phyloP scores from a whole-genome alignment of 371 early-diverging fungal species.

The Mortierella sp. region DNA sequence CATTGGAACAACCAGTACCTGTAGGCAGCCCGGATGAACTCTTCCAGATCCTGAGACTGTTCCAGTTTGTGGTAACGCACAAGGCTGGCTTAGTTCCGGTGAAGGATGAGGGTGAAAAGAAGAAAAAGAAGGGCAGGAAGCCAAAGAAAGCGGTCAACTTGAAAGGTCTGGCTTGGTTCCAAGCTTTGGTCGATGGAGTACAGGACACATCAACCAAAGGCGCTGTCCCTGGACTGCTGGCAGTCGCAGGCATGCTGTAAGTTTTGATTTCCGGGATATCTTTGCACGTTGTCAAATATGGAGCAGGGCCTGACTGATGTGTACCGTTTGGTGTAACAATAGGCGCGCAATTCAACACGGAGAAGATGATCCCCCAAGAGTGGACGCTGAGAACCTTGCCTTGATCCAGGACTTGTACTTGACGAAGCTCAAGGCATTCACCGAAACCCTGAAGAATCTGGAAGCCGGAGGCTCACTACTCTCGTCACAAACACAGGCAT shows the following conservation, averaged over 20 bases:
- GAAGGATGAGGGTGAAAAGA: constrained; percentile 26
- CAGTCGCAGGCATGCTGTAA: constrained; percentile 49
- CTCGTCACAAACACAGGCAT: constrained; percentile 23
- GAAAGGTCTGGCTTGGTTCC: constrained; percentile 33
- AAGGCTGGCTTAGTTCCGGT: constrained; percentile 33
- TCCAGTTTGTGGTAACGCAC: constrained; percentile 50
- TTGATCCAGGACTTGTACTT: constrained; percentile 47
- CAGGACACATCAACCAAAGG: constrained; percentile 25
- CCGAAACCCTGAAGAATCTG: not conserved
- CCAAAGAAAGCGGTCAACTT: constrained; percentile 25
- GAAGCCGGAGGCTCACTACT: constrained; percentile 7
- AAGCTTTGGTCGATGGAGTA: constrained; percentile 36
- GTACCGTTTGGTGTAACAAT: not conserved
- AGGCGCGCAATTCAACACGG: constrained; percentile 52
- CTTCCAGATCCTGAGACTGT: constrained; percentile 41
- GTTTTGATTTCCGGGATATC: not conserved
- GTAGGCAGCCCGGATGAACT: constrained; percentile 30
- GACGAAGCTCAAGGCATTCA: constrained; percentile 13
- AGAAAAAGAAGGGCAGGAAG: constrained; percentile 37
- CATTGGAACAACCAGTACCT: constrained; percentile 1
- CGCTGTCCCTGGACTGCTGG: constrained; percentile 28
- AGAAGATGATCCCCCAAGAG: constrained; percentile 40
- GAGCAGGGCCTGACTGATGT: not conserved
- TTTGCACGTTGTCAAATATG: not conserved
- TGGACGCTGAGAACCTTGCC: constrained; percentile 39